Conservation (phyloP, 148 eudicot species). For the Heliosperma pusillum region DNA sequence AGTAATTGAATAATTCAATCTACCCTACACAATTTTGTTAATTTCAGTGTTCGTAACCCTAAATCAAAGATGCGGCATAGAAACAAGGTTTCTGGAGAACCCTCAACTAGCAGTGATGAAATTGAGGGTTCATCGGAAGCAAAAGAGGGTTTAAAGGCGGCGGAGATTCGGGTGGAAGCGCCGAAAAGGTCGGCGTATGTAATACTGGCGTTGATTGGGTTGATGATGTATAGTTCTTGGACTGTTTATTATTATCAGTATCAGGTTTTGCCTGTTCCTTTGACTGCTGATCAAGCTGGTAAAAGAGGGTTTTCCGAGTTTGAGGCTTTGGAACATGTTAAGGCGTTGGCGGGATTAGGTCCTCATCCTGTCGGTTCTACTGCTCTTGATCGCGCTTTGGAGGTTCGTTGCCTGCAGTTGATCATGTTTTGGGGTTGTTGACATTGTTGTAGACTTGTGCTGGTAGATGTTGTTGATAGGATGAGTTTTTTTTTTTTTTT, state of each 20-base stretch:
- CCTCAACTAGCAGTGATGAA: conserved; percentile 17
- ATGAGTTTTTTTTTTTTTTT: too few relatives aligned
- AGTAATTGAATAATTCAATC: too few relatives aligned
- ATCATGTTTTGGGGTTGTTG: too few relatives aligned
- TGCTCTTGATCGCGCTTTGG: conserved; percentile 62
- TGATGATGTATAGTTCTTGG: conserved; percentile 59
- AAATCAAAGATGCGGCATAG: conserved; percentile 25
- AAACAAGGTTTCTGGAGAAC: conserved; percentile 10
- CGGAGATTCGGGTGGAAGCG: conserved; percentile 13
- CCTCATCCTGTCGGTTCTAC: conserved; percentile 88
- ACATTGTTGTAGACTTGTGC: too few relatives aligned
- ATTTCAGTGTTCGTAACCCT: background rate
- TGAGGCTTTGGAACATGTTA: conserved; percentile 72
- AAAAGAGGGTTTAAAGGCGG: background rate
- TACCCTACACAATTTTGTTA: background rate
- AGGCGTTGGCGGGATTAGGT: conserved; percentile 58
- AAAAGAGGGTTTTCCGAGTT: conserved; percentile 86
- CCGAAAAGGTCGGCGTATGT: conserved; percentile 54
- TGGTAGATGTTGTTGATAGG: too few relatives aligned
- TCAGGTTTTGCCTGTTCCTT: conserved; percentile 58
- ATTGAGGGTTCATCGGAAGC: conserved; percentile 5
- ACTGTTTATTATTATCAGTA: conserved; percentile 62
- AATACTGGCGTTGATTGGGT: conserved; percentile 49
- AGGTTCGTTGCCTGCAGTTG: conserved; percentile 37
- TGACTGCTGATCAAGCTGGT: conserved; percentile 59